Percentiles rank a stretch among this genome's conserved stretches.
Evolutionary conservation across 768 basidiomycete genomes (phyloP).

Genomic region (Termitomyces sp.): DNA sequence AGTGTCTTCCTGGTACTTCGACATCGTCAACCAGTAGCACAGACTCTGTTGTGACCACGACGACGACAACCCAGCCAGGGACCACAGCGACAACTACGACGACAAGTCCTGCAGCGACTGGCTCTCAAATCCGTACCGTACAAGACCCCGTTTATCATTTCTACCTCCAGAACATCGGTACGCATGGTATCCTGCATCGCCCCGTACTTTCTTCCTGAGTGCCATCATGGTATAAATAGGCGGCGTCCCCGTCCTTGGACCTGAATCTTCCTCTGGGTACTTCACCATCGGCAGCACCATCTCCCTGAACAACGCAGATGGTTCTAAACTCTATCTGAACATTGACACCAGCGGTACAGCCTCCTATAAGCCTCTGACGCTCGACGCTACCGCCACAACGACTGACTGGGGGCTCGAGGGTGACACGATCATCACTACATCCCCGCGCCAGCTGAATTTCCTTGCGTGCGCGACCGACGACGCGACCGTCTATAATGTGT

Average conservation of each 20-base stretch:
- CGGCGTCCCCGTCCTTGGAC: conserved; percentile 45
- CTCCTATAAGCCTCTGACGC: conserved; percentile 44
- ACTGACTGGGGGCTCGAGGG: conserved; percentile 55
- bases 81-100: conserved; percentile 25
- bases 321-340: conserved; percentile 45
- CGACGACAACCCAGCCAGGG: conserved; percentile 23
- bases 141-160: conserved; percentile 51
- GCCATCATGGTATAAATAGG: conserved; percentile 20
- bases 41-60: conserved; percentile 24
- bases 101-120: conserved; percentile 31
- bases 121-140: conserved; percentile 48
- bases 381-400: conserved; percentile 41
- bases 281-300: conserved; percentile 48
- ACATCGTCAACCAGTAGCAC: conserved; percentile 20
- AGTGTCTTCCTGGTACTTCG: conserved; percentile 40
- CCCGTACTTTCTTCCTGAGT: neutral
- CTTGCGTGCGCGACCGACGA: conserved; percentile 42
- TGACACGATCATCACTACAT: conserved; percentile 53
- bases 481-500: conserved; percentile 38
- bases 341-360: conserved; percentile 34
- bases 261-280: conserved; percentile 43
- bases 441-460: conserved; percentile 50
- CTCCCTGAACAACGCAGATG: conserved; percentile 35
- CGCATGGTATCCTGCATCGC: conserved; percentile 5
- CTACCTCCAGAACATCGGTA: conserved; percentile 48